Base-by-base conservation (phyloP, 163 green algal species). In the Scenedesmus sp. region DNA sequence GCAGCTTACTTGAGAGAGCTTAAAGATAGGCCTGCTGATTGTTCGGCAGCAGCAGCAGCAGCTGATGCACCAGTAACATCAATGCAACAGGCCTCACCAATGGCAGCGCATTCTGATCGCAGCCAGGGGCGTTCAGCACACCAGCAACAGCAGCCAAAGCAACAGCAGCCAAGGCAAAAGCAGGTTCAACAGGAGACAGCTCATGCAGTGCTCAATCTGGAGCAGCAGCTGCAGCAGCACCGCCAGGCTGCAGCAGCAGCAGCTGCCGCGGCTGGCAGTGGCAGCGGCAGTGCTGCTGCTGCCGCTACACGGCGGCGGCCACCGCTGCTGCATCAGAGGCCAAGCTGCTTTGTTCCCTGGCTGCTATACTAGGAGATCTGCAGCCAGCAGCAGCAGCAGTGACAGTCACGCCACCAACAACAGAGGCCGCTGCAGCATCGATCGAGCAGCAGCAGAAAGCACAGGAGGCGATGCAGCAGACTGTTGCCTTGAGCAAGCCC, bases 141-240 rank as follows among this genome's bases (percentile, higher is more conserved):
- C n/a, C n/a, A 65, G 46, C 81, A 86, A 49, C 81, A 51, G 43
- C 46, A 49, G 80, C 44, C 15, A 37, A 10, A 26, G 79, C 79
- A 68, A 7, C n/a, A 42, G 7, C 12, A 2, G 44, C 30, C 2
- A 15, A 33, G 13, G 37, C 40, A 40, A 24, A 73, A 76, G 61
- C 61, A 76, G 61, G 22, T 24, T n/a, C 61, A 18, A 18, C 70
- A 13, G 18, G 78, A 35, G 33, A 51, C 33, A 44, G 15, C 33
- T 13, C 35, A 49, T 44, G 73, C 73, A 51, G 42, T 18, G 10
- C 35, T 53, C 15, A 35, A 53, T 16, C 40, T 84, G 42, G 18
- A 53, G 78, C 78, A 86, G 46, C 46, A 86, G 81, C 81, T 86
- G 81, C 81, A 70, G 46, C 30, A 30, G 46, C 46, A 86, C 6